Evolutionary conservation across 2,329 filamentous ascomycete genomes (phyloP).

Genomic region (Salinomyces thailandicus): DNA sequence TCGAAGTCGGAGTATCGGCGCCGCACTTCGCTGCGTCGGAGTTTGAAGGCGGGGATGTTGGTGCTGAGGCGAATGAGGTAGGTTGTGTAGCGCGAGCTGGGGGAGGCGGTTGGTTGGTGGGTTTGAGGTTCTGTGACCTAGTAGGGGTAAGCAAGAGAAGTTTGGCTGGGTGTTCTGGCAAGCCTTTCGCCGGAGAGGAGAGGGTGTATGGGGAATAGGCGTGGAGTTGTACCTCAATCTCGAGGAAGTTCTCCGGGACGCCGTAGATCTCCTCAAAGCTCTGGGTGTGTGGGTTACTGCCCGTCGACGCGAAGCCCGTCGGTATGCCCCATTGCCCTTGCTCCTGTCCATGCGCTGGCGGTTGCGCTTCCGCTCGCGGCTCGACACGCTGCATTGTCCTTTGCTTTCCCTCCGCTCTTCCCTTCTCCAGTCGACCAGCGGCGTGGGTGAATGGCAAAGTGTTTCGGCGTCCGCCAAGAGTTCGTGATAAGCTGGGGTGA

Average conservation of each 20-base stretch:
- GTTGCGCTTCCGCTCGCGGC: slow-evolving; percentile 7
- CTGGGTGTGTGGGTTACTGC: slow-evolving; percentile 41
- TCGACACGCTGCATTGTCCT: slow-evolving; percentile 10
- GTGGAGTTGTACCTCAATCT: slow-evolving; percentile 65
- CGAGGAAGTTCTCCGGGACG: slow-evolving; percentile 94
- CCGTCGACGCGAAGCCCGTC: slow-evolving; percentile 24
- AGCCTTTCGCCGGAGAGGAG: neutral
- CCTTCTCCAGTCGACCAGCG: too few species aligned
- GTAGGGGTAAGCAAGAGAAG: neutral
- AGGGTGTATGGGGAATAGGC: too few species aligned
- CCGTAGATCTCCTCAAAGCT: slow-evolving; percentile 99
- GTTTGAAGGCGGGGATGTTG: slow-evolving; percentile 98
- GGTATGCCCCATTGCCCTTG: slow-evolving; percentile 14
- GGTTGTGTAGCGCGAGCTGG: slow-evolving; percentile 68
- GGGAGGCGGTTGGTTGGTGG: slow-evolving; percentile 63
- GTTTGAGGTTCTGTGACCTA: slow-evolving; percentile 90
- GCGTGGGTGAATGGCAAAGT: too few species aligned
- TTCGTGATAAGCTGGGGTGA: too few species aligned
- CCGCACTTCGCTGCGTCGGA: slow-evolving; percentile 72
- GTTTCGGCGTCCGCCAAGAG: too few species aligned
- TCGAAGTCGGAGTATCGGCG: slow-evolving; percentile 97
- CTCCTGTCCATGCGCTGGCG: slow-evolving; percentile 5
- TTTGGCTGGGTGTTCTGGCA: neutral
- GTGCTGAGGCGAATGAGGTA: slow-evolving; percentile 97
- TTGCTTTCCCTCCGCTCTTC: too few species aligned